Percentiles rank a stretch among this genome's conserved stretches.
Evolutionary conservation across 441 rosid genomes (phyloP).

Genomic region (Viola pubescens): DNA sequence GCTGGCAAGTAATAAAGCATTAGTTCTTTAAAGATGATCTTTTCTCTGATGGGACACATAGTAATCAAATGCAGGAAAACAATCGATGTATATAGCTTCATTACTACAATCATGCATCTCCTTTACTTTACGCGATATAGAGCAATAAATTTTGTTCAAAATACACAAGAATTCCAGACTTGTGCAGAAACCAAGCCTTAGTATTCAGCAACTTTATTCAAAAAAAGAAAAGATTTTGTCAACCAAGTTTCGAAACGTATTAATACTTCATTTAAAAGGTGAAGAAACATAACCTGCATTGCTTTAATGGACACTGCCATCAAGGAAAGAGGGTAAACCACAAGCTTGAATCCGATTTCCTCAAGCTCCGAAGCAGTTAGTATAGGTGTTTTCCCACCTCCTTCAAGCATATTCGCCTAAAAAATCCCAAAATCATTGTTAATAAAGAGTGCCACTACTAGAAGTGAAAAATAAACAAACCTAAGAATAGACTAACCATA

Average conservation of each 20-base stretch:
- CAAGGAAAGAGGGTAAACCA: slow-evolving; percentile 74
- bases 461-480: background rate
- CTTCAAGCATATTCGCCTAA: slow-evolving; percentile 92
- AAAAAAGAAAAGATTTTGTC: no score
- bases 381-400: slow-evolving; percentile 80
- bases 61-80: no score
- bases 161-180: no score
- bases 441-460: background rate
- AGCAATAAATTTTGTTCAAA: no score
- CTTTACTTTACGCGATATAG: no score
- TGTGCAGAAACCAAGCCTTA: background rate
- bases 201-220: no score
- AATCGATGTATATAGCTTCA: no score
- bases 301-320: slow-evolving; percentile 82
- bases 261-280: background rate
- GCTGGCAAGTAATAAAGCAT: no score
- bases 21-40: no score
- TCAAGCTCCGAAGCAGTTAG: slow-evolving; percentile 70
- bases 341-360: slow-evolving; percentile 77
- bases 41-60: no score
- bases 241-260: no score
- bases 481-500: background rate
- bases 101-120: no score
- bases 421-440: background rate
- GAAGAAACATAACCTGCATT: slow-evolving; percentile 56